phyloP scores from a whole-genome alignment of 129 eudicot genomes.

The Flaveria robusta region DNA sequence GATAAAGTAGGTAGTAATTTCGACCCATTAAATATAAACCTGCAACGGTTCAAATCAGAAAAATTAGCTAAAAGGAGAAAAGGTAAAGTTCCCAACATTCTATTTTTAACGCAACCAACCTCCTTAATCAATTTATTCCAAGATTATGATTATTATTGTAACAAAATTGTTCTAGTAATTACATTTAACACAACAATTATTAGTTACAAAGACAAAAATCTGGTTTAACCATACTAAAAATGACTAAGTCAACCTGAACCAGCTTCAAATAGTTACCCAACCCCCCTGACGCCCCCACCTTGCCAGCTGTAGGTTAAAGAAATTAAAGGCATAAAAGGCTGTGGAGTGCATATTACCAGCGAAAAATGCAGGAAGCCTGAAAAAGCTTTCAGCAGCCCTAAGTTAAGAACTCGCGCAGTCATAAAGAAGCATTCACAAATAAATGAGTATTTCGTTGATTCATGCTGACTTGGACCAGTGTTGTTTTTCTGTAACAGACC shows the following conservation, averaged over 20 bases:
- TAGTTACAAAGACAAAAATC: neutral
- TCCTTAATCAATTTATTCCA: neutral
- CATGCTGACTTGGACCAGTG: conserved; percentile 37
- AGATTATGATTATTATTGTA: neutral
- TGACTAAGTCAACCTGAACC: neutral
- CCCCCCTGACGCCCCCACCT: neutral
- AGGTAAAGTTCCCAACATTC: neutral
- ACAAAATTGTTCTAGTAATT: neutral
- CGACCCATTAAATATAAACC: neutral
- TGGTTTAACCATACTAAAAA: neutral
- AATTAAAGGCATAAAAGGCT: neutral
- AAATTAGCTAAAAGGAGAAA: neutral
- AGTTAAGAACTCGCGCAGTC: conserved; percentile 94
- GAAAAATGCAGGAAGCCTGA: conserved; percentile 93
- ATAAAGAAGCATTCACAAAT: conserved; percentile 97
- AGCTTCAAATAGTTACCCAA: neutral
- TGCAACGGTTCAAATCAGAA: neutral
- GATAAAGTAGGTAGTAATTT: neutral
- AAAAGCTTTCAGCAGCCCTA: conserved; percentile 89
- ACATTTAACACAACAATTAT: neutral
- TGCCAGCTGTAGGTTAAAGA: neutral
- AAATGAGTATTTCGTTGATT: conserved; percentile 60
- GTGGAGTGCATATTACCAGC: conserved; percentile 51
- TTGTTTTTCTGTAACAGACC: conserved; percentile 34
- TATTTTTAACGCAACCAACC: neutral